Evolutionary conservation across 225 moss, liverwort and hornwort species (phyloP), one percentile per base, ranked within the genome.

Genomic region (Sphagnum tenellum): DNA sequence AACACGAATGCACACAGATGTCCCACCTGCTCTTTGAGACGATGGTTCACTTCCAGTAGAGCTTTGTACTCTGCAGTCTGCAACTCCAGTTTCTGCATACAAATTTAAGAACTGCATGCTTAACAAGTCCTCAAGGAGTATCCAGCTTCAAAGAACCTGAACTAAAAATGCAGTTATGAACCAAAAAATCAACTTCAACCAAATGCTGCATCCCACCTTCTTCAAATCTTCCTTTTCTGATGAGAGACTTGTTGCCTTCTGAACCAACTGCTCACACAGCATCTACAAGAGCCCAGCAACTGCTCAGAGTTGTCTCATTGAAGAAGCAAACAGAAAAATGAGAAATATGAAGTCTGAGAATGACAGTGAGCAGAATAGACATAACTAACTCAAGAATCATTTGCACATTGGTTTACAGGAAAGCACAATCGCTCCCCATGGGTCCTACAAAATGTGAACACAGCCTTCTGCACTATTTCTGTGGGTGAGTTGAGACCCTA

Each of bases 241-340:
- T 49, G 81, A 65, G 29, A 92, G 83, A 49, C 70, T 63, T 62
- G 83, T 78, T 45, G 93, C 80, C 71, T 84, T 90, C 66, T 75
- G 79, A 59, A 89, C 75, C 63, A 90, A 77, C 57, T 92, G 87
- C 72, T 98, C 93, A 63, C 90, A 93, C 12, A 89, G 57, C 7
- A 76, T 76, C 87, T 87, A 65, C 46, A 56, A 62, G 13, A 58
- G 6, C 7, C 46, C 62, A 46, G 47, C 50, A 45, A 60, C 9
- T 5, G 8, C 50, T 14, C 50, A 45, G 9, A 72, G 56, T 3
- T 45, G 12, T 8, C 8, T 61, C 61, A 69, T 49, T 46, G 11
- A 6, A 8, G 29, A 9, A 0, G 8, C n/a, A 51, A 8, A 54
- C 11, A 11, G 12, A 14, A 49, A 52, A 64, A 60, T 2, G 9